Evolutionary conservation across 2,329 filamentous ascomycete genomes (phyloP).

Genomic region (Diaporthe sp.): DNA sequence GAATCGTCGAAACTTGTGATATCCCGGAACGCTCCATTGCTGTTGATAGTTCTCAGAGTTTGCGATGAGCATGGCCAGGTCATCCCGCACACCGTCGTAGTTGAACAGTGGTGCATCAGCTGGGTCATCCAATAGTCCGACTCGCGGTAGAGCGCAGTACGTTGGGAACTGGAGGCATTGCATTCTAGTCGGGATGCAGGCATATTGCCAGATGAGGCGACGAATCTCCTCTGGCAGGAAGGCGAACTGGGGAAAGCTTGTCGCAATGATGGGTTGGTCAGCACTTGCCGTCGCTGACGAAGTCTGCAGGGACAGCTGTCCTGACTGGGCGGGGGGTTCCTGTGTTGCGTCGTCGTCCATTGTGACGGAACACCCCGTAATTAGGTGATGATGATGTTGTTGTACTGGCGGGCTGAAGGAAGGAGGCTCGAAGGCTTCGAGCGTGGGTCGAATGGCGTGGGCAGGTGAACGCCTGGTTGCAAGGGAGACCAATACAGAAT

Average conservation of each 20-base stretch:
- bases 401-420: not conserved
- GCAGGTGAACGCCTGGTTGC: not conserved
- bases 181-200: not conserved
- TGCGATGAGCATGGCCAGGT: not conserved
- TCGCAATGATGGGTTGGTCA: not conserved
- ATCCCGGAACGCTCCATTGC: not conserved
- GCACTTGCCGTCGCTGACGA: not conserved
- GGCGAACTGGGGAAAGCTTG: not conserved
- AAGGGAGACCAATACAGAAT: not conserved
- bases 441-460: not conserved
- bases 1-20: not conserved
- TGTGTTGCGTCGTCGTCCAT: not conserved
- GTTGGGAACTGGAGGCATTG: not conserved
- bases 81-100: not conserved
- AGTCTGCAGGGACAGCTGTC: not conserved
- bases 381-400: accelerated
- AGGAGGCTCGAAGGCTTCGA: not conserved
- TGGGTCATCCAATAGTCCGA: not conserved
- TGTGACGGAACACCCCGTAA: too few species aligned
- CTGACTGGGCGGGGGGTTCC: not conserved
- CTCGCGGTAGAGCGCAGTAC: not conserved
- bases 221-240: not conserved
- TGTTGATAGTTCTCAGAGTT: not conserved
- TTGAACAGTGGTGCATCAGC: not conserved
- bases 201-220: not conserved